Evolutionary conservation across 352 stramenopile genomes (phyloP), one percentile per base, ranked within the genome.

Genomic region (Globisporangium cederbergense): DNA sequence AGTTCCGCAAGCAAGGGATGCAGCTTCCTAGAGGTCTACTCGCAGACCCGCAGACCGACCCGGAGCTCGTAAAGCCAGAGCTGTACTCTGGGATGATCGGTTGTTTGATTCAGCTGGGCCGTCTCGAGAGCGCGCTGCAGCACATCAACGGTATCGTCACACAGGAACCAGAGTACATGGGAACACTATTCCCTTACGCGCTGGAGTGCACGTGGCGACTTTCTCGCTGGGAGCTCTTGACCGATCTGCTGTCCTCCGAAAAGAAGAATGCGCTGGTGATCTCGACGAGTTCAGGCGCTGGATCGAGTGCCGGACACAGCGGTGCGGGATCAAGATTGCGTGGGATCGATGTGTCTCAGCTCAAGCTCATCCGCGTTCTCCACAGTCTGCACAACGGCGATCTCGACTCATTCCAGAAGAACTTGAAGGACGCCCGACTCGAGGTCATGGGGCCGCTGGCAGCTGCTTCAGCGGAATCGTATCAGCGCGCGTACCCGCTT

Each of bases 61-160:
- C 83, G 16, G 72, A 86, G 51, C 59, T 67, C 32, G 72, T 91
- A 25, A 93, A 91, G 54, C 83, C 83, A 11, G 71, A 87, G 16
- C 60, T 96, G 32, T 96, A 95, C 67, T 83, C 77, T 6, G 88
- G 88, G 34, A 90, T 95, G 67, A 84, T 96, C 53, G 68, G 82
- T 10, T 95, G 88, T 51, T 61, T 95, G n/a, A 93, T 94, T 34
- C 85, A 95, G 64, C 72, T 96, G 2, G 88, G 88, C 18, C 79
- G 85, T 14, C 74, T 94, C 9, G 88, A 95, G 71, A 94, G 81
- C 63, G 88, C 86, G 11, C 70, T 96, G 20, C 86, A 95, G 60
- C 83, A 95, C 68, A 94, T 95, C 38, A 91, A 94, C 49, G 88
- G 88, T 18, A 95, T 96, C 47, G 78, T 88, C 5, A 90, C 79